Evolutionary conservation across 805 yeast species (phyloP).

Genomic region (Pichia californica): DNA sequence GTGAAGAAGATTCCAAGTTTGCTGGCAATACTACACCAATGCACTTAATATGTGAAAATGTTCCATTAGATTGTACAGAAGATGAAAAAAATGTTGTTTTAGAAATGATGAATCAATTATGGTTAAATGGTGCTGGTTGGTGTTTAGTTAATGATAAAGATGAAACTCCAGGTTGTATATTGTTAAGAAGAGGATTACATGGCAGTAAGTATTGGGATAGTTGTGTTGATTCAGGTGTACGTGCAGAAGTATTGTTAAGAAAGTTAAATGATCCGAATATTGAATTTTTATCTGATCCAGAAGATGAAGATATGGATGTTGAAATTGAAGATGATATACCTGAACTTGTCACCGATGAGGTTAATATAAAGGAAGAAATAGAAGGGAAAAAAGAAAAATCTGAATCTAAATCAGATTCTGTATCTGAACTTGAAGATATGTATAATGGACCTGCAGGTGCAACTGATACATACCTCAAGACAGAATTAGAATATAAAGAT

Average conservation of each 20-base stretch:
- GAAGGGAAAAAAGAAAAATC: slow-evolving; percentile 6
- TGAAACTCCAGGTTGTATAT: slow-evolving; percentile 81
- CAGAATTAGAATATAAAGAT: slow-evolving; percentile 62
- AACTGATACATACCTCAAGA: slow-evolving; percentile 56
- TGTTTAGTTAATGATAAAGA: slow-evolving; percentile 62
- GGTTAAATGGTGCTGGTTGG: slow-evolving; percentile 93
- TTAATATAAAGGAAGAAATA: neutral
- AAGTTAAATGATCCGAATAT: slow-evolving; percentile 58
- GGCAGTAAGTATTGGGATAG: slow-evolving; percentile 35
- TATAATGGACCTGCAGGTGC: slow-evolving; percentile 53
- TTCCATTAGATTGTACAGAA: slow-evolving; percentile 34
- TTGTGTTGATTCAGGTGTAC: slow-evolving; percentile 79
- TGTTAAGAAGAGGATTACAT: slow-evolving; percentile 44
- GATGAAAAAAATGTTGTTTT: slow-evolving; percentile 42
- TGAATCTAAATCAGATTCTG: too few relatives aligned
- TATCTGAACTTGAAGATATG: slow-evolving; percentile 19
- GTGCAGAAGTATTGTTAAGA: slow-evolving; percentile 78
- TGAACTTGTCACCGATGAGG: slow-evolving; percentile 14
- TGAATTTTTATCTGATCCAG: slow-evolving; percentile 46
- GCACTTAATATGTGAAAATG: slow-evolving; percentile 56
- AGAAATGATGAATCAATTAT: slow-evolving; percentile 55
- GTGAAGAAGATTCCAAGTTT: slow-evolving; percentile 20
- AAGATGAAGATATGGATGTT: slow-evolving; percentile 15
- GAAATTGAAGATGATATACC: slow-evolving; percentile 16
- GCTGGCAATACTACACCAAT: slow-evolving; percentile 68